Conservation (phyloP, 768 basidiomycete genomes). For the Austroboletus eburneus region DNA sequence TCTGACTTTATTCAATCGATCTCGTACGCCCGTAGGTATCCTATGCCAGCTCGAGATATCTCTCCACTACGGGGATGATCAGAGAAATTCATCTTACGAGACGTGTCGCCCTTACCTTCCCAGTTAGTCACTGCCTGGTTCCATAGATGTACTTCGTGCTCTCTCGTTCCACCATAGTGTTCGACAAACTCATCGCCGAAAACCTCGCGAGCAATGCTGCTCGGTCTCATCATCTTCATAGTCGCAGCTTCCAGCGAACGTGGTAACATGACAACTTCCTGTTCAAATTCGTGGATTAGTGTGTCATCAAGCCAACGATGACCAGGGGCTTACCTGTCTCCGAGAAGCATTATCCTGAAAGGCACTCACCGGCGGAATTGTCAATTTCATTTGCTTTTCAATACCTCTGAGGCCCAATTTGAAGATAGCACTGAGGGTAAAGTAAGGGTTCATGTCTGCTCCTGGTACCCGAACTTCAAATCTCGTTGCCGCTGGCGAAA, state of each 20-base stretch:
- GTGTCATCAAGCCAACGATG: neutral
- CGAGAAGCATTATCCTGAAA: slow-evolving; percentile 39
- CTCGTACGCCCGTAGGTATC: neutral
- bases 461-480: slow-evolving; percentile 95
- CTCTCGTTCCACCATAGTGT: slow-evolving; percentile 92
- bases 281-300: neutral
- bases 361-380: slow-evolving; percentile 61
- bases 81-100: slow-evolving; percentile 3
- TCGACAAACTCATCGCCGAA: slow-evolving; percentile 91
- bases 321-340: slow-evolving; percentile 50
- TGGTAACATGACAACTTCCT: slow-evolving; percentile 77
- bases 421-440: slow-evolving; percentile 84
- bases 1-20: neutral
- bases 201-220: slow-evolving; percentile 81
- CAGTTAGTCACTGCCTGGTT: slow-evolving; percentile 89
- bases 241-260: slow-evolving; percentile 78
- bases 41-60: slow-evolving; percentile 80
- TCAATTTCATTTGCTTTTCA: slow-evolving; percentile 63
- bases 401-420: slow-evolving; percentile 86
- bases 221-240: slow-evolving; percentile 67
- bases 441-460: slow-evolving; percentile 95
- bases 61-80: slow-evolving; percentile 55
- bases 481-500: slow-evolving; percentile 75
- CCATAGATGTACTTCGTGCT: slow-evolving; percentile 85
- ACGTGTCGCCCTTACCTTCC: slow-evolving; percentile 63